Percentiles rank a stretch among this genome's conserved stretches.
Conservation (phyloP, 2,329 filamentous ascomycete genomes). For the Calonectria pseudoturangicola region DNA sequence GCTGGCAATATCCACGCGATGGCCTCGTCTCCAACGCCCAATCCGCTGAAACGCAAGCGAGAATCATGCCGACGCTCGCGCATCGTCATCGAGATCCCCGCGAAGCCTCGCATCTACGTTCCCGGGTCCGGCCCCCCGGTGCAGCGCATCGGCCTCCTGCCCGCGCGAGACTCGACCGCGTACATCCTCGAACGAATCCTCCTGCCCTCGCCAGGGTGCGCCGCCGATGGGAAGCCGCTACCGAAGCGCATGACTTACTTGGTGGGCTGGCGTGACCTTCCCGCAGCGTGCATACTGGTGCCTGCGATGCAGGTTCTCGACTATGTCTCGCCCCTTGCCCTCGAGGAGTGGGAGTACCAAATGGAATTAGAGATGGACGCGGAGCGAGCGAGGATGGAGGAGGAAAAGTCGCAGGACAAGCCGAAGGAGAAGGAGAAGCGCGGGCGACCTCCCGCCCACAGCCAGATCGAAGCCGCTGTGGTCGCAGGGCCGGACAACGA, state of each 20-base stretch:
- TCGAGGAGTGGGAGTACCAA: constrained; percentile 75
- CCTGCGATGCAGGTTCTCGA: constrained; percentile 70
- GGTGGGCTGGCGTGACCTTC: constrained; percentile 73
- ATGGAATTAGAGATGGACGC: constrained; percentile 66
- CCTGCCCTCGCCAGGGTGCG: constrained; percentile 60
- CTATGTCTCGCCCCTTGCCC: constrained; percentile 73
- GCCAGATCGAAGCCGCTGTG: constrained; percentile 57
- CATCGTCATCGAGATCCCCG: constrained; percentile 45
- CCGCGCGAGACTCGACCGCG: constrained; percentile 70
- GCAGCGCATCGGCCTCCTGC: constrained; percentile 68
- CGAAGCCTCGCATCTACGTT: constrained; percentile 60
- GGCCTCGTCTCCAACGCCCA: constrained; percentile 39
- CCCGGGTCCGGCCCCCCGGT: constrained; percentile 69
- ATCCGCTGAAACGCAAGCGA: constrained; percentile 43
- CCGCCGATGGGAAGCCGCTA: constrained; percentile 59
- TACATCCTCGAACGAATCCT: constrained; percentile 74
- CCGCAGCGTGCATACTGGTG: constrained; percentile 68
- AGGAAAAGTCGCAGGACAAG: constrained; percentile 49
- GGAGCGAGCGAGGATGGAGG: constrained; percentile 56
- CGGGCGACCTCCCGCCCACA: constrained; percentile 56
- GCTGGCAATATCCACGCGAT: constrained; percentile 45
- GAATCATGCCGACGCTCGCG: constrained; percentile 31
- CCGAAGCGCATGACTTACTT: constrained; percentile 71
- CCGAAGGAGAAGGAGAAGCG: constrained; percentile 47
- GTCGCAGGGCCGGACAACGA: constrained; percentile 54